Percentiles rank a stretch among this genome's conserved stretches.
These are phyloP conservation scores for Eragrostis tef DNA, from an alignment of 202 grass and related monocot genomes.

Conservation along the genomic window DNA sequence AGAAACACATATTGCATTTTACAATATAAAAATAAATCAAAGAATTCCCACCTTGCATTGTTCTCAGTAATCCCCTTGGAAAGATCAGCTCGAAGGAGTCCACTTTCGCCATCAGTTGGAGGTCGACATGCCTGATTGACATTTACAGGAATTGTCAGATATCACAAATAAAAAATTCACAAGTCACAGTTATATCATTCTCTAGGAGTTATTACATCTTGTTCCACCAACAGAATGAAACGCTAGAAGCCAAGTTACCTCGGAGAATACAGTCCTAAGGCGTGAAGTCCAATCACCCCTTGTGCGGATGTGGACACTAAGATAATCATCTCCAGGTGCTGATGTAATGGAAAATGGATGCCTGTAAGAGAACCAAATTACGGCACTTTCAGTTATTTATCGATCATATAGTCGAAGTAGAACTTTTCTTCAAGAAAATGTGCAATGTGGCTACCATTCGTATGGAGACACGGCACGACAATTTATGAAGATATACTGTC, in stretches of 20 bases:
- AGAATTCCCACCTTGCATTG: conserved; percentile 54
- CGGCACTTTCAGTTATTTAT: conserved; percentile 27
- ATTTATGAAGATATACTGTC: conserved; percentile 88
- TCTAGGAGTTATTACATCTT: too few relatives aligned
- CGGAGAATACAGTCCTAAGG: conserved; percentile 78
- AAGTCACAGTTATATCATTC: neutral
- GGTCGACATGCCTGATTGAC: conserved; percentile 67
- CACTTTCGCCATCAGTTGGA: conserved; percentile 66
- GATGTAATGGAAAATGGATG: conserved; percentile 97
- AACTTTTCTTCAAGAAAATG: neutral
- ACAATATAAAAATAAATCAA: conserved; percentile 16
- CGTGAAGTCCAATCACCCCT: conserved; percentile 87
- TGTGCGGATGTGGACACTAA: conserved; percentile 90
- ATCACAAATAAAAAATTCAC: neutral
- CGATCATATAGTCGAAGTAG: conserved; percentile 7
- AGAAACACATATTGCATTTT: neutral
- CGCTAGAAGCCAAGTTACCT: conserved; percentile 49
- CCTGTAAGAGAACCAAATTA: conserved; percentile 49
- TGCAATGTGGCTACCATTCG: conserved; percentile 62
- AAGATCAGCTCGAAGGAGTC: conserved; percentile 79
- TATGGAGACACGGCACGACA: conserved; percentile 76
- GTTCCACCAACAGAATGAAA: neutral
- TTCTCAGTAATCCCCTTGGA: conserved; percentile 50
- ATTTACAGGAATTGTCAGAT: conserved; percentile 29
- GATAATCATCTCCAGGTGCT: conserved; percentile 80